Percentiles rank a stretch among this genome's conserved stretches.
Conservation (phyloP, 2,329 filamentous ascomycete species). For the Trichoderma polysporum region DNA sequence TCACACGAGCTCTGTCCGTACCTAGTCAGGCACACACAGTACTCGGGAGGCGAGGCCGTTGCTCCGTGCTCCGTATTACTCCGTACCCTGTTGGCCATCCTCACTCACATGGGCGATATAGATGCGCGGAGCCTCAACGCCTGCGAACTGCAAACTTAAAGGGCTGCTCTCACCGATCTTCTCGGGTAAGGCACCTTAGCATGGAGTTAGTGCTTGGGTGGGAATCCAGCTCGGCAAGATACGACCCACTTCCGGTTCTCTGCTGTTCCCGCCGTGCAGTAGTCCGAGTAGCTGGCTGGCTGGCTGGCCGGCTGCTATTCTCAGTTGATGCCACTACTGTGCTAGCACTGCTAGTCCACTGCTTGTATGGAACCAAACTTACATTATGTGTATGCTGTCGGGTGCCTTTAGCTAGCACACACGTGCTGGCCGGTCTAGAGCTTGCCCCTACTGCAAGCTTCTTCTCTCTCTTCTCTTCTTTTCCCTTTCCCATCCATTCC, state of each 20-base stretch:
- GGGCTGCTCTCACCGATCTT: slow-evolving; percentile 1
- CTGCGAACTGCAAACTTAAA: not conserved
- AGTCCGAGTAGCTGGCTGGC: too few species aligned
- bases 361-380: too few species aligned
- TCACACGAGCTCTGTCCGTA: not conserved
- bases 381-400: not conserved
- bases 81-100: not conserved
- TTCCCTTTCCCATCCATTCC: not conserved
- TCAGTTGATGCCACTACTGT: too few species aligned
- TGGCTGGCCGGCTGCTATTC: too few species aligned
- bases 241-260: not conserved
- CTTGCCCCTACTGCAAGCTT: not conserved
- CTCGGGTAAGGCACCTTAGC: slow-evolving; percentile 16
- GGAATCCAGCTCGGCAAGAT: not conserved
- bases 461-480: not conserved
- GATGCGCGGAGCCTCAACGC: not conserved
- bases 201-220: not conserved
- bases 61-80: too few species aligned
- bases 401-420: not conserved
- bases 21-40: too few species aligned
- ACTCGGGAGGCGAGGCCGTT: too few species aligned
- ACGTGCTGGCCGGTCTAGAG: not conserved
- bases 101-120: not conserved
- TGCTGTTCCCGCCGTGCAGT: not conserved
- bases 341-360: too few species aligned